Evolutionary conservation across 2,329 filamentous ascomycete species (phyloP).

Genomic region (Aquanectria penicillioides): DNA sequence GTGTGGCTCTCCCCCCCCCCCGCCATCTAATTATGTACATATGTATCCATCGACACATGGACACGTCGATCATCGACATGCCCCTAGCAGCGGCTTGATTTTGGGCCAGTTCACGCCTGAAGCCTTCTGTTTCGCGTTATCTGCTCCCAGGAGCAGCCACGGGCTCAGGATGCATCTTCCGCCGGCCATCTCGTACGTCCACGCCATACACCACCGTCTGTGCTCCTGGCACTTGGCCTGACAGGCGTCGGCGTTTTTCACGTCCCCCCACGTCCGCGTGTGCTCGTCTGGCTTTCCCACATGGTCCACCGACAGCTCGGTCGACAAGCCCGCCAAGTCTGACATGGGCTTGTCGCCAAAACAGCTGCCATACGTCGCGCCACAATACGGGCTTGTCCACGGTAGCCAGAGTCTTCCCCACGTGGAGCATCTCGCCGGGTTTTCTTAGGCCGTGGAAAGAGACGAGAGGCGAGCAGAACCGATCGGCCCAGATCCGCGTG

Average conservation of each 20-base stretch:
- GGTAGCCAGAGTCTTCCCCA: conserved; percentile 54
- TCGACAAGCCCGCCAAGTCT: conserved; percentile 48
- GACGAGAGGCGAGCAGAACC: conserved; percentile 64
- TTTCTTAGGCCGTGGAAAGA: conserved; percentile 63
- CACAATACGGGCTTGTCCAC: conserved; percentile 56
- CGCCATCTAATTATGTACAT: neutral
- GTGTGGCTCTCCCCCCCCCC: neutral
- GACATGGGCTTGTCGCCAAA: conserved; percentile 53
- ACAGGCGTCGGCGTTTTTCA: conserved; percentile 55
- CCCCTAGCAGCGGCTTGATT: conserved; percentile 39
- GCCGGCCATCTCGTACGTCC: conserved; percentile 57
- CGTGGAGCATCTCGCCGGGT: conserved; percentile 55
- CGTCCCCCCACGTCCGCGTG: conserved; percentile 49
- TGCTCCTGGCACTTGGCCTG: conserved; percentile 53
- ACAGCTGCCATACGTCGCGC: conserved; percentile 61
- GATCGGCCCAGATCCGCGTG: conserved; percentile 60
- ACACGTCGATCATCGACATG: conserved; percentile 31
- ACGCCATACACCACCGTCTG: conserved; percentile 58
- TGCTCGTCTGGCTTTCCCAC: conserved; percentile 60
- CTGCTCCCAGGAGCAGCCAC: conserved; percentile 59
- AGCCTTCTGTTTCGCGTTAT: conserved; percentile 36
- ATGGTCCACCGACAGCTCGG: conserved; percentile 56
- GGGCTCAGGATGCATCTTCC: conserved; percentile 57
- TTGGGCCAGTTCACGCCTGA: conserved; percentile 47
- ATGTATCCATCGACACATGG: neutral